Evolutionary conservation across 768 basidiomycete species (phyloP).

Genomic region (Tricholoma bakamatsutake): DNA sequence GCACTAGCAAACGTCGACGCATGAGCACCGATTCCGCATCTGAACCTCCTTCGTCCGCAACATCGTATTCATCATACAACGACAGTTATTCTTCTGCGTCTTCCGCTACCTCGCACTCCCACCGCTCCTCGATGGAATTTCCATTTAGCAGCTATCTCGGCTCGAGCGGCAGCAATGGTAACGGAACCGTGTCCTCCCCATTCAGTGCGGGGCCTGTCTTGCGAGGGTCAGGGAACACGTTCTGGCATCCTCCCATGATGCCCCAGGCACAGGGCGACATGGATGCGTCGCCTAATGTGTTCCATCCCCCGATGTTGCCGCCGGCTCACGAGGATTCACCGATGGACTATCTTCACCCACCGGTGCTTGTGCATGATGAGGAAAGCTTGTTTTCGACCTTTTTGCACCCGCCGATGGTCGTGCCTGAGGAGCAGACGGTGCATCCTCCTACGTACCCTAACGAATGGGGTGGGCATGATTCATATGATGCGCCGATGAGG

Average conservation of each 20-base stretch:
- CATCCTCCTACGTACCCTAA: slow-evolving; percentile 23
- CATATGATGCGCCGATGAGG: slow-evolving; percentile 19
- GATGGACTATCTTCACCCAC: slow-evolving; percentile 70
- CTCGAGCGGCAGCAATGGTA: not conserved
- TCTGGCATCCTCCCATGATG: slow-evolving; percentile 79
- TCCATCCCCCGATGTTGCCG: slow-evolving; percentile 70
- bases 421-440: slow-evolving; percentile 27
- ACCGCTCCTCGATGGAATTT: slow-evolving; percentile 62
- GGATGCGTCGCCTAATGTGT: slow-evolving; percentile 41
- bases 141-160: slow-evolving; percentile 47
- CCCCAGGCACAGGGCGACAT: slow-evolving; percentile 26
- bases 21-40: slow-evolving; percentile 58
- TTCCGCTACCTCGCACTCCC: slow-evolving; percentile 51
- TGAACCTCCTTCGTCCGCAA: slow-evolving; percentile 57
- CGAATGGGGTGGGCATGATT: slow-evolving; percentile 14
- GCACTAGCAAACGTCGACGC: slow-evolving; percentile 60
- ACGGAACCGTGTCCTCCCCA: slow-evolving; percentile 17
- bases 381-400: slow-evolving; percentile 50
- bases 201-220: slow-evolving; percentile 40
- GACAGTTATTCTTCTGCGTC: slow-evolving; percentile 58
- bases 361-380: slow-evolving; percentile 55
- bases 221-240: slow-evolving; percentile 53
- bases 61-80: slow-evolving; percentile 55
- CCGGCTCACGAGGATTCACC: slow-evolving; percentile 46
- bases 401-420: slow-evolving; percentile 40